Evolutionary conservation across 208 protist species (phyloP).

Genomic region (Wallacemonas rigidus): DNA sequence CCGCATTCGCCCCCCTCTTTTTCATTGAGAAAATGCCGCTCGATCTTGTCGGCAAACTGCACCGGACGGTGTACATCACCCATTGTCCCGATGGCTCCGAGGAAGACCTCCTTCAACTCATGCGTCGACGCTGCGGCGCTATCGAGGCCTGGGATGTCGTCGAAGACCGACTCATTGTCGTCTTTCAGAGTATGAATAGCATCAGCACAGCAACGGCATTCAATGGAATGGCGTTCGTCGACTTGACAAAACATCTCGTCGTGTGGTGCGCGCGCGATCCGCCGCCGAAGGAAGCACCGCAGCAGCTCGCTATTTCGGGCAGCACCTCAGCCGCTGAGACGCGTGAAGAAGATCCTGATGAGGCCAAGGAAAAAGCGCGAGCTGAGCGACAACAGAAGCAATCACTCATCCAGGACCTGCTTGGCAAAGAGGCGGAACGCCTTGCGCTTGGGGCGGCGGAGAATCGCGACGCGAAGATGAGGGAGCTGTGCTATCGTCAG

Average conservation of each 20-base stretch:
- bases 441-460: conserved; percentile 25
- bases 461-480: conserved; percentile 36
- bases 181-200: conserved; percentile 85
- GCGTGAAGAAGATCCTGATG: not conserved
- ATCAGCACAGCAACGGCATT: conserved; percentile 82
- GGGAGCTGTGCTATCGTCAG: conserved; percentile 67
- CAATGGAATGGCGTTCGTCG: conserved; percentile 73
- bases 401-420: conserved; percentile 40
- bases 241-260: conserved; percentile 55
- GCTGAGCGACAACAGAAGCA: conserved; percentile 38
- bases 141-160: conserved; percentile 83
- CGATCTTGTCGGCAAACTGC: conserved; percentile 82
- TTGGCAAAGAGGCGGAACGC: conserved; percentile 33
- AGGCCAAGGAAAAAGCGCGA: conserved; percentile 22
- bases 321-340: not conserved
- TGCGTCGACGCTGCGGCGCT: conserved; percentile 68
- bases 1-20: conserved; percentile 12
- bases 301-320: conserved; percentile 63
- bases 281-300: conserved; percentile 53
- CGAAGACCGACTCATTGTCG: conserved; percentile 50
- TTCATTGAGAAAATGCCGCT: conserved; percentile 52
- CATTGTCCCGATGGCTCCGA: conserved; percentile 51
- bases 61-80: conserved; percentile 85
- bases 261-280: conserved; percentile 81
- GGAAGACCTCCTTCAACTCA: conserved; percentile 74